Percentiles rank a stretch among this genome's conserved stretches.
phyloP scores from a whole-genome alignment of 83 land plant species.

The Picea mariana region DNA sequence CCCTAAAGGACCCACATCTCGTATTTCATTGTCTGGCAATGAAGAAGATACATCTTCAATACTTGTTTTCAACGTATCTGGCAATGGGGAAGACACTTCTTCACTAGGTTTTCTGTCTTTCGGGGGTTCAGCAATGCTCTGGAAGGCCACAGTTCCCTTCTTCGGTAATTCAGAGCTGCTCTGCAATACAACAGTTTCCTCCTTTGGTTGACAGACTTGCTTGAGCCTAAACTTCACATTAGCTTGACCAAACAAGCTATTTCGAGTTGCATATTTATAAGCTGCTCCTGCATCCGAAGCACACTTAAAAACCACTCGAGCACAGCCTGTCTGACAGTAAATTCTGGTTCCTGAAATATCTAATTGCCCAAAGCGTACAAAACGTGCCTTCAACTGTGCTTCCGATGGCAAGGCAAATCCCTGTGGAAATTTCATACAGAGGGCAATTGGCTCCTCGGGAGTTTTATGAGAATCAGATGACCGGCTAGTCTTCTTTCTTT shows the following conservation, averaged over 20 bases:
- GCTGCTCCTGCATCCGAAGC: conserved; percentile 39
- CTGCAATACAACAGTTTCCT: not conserved
- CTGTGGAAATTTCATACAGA: conserved; percentile 57
- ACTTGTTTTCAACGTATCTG: conserved; percentile 15
- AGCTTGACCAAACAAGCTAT: conserved; percentile 35
- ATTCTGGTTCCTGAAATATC: conserved; percentile 54
- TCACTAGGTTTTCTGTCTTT: conserved; percentile 2
- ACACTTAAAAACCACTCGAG: conserved; percentile 42
- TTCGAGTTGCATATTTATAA: conserved; percentile 20
- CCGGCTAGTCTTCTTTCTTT: not conserved
- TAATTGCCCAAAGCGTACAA: conserved; percentile 39
- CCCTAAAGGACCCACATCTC: not conserved
- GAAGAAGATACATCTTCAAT: not conserved
- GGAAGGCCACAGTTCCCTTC: conserved; percentile 19
- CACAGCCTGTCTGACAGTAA: conserved; percentile 31
- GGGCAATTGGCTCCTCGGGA: conserved; percentile 30
- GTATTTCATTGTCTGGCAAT: not conserved
- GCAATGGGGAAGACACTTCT: not conserved
- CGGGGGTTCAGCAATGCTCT: not conserved
- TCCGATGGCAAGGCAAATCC: conserved; percentile 40
- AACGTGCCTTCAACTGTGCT: conserved; percentile 44
- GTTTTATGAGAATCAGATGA: not conserved
- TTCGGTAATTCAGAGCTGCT: not conserved
- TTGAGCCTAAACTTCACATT: conserved; percentile 16
- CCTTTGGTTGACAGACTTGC: not conserved